Percentiles rank a stretch among this genome's conserved stretches.
These are phyloP conservation scores for Blepharisma japonicum DNA, from an alignment of 73 alveolate genomes.

Conservation along the genomic window DNA sequence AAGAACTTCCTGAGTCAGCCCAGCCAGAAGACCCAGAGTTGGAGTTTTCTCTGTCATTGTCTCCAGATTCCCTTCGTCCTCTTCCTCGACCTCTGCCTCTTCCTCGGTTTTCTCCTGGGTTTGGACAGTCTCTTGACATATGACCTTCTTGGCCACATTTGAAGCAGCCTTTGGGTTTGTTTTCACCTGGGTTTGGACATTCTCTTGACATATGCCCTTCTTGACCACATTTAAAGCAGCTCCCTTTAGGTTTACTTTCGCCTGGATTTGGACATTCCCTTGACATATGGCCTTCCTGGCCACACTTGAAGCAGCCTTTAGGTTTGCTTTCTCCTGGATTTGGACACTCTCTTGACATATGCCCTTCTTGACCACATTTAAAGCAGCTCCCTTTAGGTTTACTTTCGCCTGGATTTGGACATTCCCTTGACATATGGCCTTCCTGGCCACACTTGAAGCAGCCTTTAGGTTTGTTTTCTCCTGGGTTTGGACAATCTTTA, in stretches of 20 bases:
- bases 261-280: conserved; percentile 27
- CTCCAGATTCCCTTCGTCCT: conserved; percentile 33
- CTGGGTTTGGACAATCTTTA: conserved; percentile 49
- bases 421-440: conserved; percentile 69
- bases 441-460: conserved; percentile 65
- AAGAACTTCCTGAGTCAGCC: conserved; percentile 7
- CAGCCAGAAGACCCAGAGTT: conserved; percentile 26
- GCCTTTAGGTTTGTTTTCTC: conserved; percentile 26
- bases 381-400: conserved; percentile 43
- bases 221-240: conserved; percentile 58
- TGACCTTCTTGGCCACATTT: conserved; percentile 67
- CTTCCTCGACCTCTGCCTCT: background rate
- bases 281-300: conserved; percentile 28
- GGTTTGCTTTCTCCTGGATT: background rate
- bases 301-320: conserved; percentile 29
- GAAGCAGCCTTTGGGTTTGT: conserved; percentile 42
- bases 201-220: conserved; percentile 62
- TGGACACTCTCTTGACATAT: conserved; percentile 54
- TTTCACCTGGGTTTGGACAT: conserved; percentile 37
- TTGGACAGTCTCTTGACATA: conserved; percentile 69
- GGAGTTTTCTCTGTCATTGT: background rate
- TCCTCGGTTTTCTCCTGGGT: conserved; percentile 27
- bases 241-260: background rate
- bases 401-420: conserved; percentile 45
- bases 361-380: conserved; percentile 67